A percentile compares a stretch with the other conserved stretches of the same genome.
Evolutionary conservation across 2,329 filamentous ascomycete genomes (phyloP).

Genomic region (Dactylella cylindrospora): DNA sequence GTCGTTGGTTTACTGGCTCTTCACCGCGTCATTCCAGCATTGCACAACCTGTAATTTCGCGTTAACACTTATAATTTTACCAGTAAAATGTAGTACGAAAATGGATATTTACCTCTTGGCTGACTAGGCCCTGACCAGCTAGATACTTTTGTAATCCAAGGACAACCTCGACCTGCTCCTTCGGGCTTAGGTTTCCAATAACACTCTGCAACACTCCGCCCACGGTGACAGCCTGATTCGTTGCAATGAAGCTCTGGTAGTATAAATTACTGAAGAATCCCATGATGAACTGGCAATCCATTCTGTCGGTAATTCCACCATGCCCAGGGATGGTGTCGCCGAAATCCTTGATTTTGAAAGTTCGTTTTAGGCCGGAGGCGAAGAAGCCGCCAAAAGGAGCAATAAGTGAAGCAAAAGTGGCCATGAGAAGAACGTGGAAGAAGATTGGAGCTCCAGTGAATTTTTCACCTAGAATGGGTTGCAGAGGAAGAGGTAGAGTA

Average conservation of each 20-base stretch:
- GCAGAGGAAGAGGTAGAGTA: conserved; percentile 70
- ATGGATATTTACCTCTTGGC: conserved; percentile 48
- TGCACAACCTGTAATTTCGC: conserved; percentile 12
- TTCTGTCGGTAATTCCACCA: conserved; percentile 95
- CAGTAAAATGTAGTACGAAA: too few species aligned
- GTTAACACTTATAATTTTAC: too few species aligned
- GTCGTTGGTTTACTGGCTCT: conserved; percentile 5
- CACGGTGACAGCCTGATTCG: conserved; percentile 74
- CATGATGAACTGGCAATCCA: conserved; percentile 99
- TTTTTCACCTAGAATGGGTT: conserved; percentile 63
- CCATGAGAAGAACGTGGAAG: conserved; percentile 85
- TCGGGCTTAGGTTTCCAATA: conserved; percentile 80
- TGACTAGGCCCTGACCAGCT: conserved; percentile 61
- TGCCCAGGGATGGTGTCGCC: conserved; percentile 97
- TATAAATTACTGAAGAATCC: conserved; percentile 98
- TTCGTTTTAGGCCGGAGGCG: conserved; percentile 93
- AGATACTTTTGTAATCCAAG: conserved; percentile 66
- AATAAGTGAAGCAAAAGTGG: conserved; percentile 92
- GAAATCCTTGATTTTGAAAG: conserved; percentile 99
- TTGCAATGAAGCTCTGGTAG: conserved; percentile 93
- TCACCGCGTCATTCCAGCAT: conserved; percentile 19
- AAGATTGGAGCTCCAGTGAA: conserved; percentile 67
- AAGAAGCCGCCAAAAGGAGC: conserved; percentile 98
- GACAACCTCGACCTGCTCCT: conserved; percentile 85
- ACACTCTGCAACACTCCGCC: conserved; percentile 87